A percentile compares a stretch with the other conserved stretches of the same genome.
Evolutionary conservation across 345 rosid genomes (phyloP).

Genomic region (Hibiscus trionum): DNA sequence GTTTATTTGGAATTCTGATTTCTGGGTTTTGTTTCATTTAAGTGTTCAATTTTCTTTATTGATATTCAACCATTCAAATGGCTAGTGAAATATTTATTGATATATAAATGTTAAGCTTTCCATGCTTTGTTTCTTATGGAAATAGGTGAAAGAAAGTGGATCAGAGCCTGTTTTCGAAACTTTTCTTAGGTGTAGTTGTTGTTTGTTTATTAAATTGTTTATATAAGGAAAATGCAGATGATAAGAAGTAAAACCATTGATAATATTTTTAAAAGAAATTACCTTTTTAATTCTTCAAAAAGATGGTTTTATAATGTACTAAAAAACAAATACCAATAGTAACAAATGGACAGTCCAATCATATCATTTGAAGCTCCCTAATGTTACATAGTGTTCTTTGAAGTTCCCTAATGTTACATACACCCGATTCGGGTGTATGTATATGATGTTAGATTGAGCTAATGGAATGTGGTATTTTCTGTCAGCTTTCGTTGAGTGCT

Average conservation of each 20-base stretch:
- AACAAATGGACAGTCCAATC: neutral
- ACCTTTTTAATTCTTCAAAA: neutral
- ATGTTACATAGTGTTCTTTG: neutral
- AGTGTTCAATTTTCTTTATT: neutral
- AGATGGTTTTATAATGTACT: neutral
- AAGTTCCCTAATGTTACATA: neutral
- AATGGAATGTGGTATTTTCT: neutral
- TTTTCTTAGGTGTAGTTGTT: neutral
- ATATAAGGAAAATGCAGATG: neutral
- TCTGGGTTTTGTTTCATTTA: neutral
- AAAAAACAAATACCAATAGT: neutral
- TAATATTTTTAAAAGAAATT: neutral
- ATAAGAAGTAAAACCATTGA: neutral
- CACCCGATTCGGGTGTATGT: no score
- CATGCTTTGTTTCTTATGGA: neutral
- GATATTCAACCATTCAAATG: neutral
- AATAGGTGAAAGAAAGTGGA: conserved; percentile 4
- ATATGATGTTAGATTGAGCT: neutral
- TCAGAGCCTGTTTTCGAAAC: neutral
- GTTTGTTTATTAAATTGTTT: neutral
- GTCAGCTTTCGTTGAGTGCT: conserved; percentile 18
- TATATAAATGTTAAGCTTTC: neutral
- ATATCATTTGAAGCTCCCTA: neutral
- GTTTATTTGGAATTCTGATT: neutral
- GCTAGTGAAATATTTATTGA: neutral